Evolutionary conservation across 106 monocot genomes (phyloP).

Genomic region (Posidonia australis): DNA sequence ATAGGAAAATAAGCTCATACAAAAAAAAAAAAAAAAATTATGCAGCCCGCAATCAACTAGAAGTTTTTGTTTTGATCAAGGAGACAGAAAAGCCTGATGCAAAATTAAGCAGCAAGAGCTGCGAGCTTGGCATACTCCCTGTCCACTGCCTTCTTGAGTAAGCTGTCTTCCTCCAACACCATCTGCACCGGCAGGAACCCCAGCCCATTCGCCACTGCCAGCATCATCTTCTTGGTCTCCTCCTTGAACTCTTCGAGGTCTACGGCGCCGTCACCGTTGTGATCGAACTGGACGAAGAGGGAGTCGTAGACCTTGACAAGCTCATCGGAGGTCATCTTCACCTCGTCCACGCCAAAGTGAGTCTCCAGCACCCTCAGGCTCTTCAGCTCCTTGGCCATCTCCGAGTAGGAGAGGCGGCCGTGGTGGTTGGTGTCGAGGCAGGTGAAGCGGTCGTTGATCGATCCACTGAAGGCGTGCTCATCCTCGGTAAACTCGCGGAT

Average conservation of each 20-base stretch:
- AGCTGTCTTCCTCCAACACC: constrained; percentile 60
- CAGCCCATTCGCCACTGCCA: constrained; percentile 53
- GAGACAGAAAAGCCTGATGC: no score
- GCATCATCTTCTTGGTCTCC: constrained; percentile 62
- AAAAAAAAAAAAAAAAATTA: no score
- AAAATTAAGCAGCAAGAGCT: background rate
- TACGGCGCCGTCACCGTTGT: constrained; percentile 34
- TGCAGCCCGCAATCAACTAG: no score
- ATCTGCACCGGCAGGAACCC: no score
- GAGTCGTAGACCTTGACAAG: no score
- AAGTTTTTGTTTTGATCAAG: no score
- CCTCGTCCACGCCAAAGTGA: constrained; percentile 37
- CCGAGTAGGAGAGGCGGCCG: constrained; percentile 15
- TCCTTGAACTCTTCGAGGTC: constrained; percentile 49
- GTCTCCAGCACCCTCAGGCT: no score
- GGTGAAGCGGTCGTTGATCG: constrained; percentile 10
- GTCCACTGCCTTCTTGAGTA: constrained; percentile 51
- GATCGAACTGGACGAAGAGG: constrained; percentile 43
- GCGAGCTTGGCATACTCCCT: constrained; percentile 20
- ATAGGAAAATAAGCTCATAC: no score
- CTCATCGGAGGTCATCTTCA: no score
- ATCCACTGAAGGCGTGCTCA: constrained; percentile 17
- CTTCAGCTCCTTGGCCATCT: constrained; percentile 34
- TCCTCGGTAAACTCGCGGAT: constrained; percentile 37
- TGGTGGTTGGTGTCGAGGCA: constrained; percentile 28